Evolutionary conservation across 441 rosid species (phyloP), one percentile per base, ranked within the genome.

Genomic region (Viola pubescens): DNA sequence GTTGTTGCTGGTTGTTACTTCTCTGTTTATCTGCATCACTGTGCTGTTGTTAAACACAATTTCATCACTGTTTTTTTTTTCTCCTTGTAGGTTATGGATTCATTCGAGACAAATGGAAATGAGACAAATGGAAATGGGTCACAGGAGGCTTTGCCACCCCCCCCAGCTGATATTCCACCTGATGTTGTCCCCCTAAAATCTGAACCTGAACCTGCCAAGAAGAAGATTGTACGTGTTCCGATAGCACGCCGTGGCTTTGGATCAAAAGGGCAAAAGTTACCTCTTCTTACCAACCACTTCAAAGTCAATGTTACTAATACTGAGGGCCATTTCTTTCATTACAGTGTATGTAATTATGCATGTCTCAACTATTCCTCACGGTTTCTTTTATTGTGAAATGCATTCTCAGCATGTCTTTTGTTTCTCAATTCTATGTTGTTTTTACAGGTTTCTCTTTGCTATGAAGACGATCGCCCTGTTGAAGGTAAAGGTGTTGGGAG

Each of bases 381-480:
- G 9, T 16, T 42, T 13, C 9, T 16, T 4, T 13, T 58, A 9
- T 50, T 46, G 39, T 52, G 13, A 37, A 16, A 6, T 40, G 34
- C 4, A n/a, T 4, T 1, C 11, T 42, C 1, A 41, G 6, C 5
- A 11, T 12, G 0, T 9, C 0, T n/a, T 58, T 53, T 26, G 34
- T 51, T 0, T 34, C 61, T 12, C 8, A 10, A 3, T 52, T 56
- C 19, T 6, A 16, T 52, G 19, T 57, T 55, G 46, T 62, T 48
- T 6, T 10, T 47, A n/a, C 69, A 83, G 88, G 88, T 83, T 40
- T 56, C 78, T 50, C 48, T 83, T 5, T 72, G 40, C 37, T 83
- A 83, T 66, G 88, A 83, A 62, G 88, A 83, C 75, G 88, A 81
- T 7, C 77, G 67, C 7, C 82, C 84, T 41, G 82, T 79, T 7